Evolutionary conservation across 2,329 filamentous ascomycete genomes (phyloP), one percentile per base, ranked within the genome.

Genomic region (Didymella segeticola): DNA sequence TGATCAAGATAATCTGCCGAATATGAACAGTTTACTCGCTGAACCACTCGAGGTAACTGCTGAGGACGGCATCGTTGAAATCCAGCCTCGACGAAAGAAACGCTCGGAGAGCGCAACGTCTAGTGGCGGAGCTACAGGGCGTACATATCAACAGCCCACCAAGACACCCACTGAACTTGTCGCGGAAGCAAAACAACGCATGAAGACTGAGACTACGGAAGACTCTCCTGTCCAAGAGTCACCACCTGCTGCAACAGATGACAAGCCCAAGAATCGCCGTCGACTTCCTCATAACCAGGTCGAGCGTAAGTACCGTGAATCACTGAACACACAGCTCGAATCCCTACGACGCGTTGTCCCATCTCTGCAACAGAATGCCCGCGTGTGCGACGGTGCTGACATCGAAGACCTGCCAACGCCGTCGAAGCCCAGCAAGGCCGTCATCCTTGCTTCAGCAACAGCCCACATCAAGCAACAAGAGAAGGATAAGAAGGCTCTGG

Each of bases 401-500:
- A 77, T 79, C 25, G 77, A 79, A 50, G 77, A 79, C 53, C 59
- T 75, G 2, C 73, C 76, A 5, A 64, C 75, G 1, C 72, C 76
- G 11, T 74, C 73, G 4, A 77, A 77, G 53, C 67, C 77, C 8
- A 74, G 70, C 54, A 80, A 79, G 60, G 77, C 77, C n/a, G 76
- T 78, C 45, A 76, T 80, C 45, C 70, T 80, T 25, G 76, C 76
- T 9, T 77, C 74, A 1, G 78, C 78, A 17, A 78, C 76, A 19
- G 74, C 76, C 9, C 77, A 79, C 63, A 79, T 80, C 67, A 76
- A 78, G 62, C 74, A 78, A 52, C 70, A 78, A 56, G 76, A 79
- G 56, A 75, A 73, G 23, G 77, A 79, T 49, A 74, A 75, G 63
- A 71, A 75, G 53, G 63, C 60, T 15, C 57, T 78, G 6, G 63